A percentile compares a stretch with the other conserved stretches of the same genome.
Evolutionary conservation across 2,329 filamentous ascomycete genomes (phyloP).

Genomic region (Cercospora citrullina): DNA sequence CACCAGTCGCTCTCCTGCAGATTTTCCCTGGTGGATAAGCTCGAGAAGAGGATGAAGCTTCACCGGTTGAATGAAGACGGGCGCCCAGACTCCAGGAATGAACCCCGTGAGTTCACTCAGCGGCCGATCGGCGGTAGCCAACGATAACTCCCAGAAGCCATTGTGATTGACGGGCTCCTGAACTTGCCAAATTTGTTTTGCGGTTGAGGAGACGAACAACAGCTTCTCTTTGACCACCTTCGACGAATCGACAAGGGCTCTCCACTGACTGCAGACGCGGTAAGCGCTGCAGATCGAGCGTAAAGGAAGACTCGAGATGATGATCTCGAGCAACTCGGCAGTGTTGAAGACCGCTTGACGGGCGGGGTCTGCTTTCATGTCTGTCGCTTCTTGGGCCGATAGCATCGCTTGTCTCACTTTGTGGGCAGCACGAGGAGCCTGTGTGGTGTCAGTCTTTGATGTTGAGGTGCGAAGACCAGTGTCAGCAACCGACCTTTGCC

Average conservation of each 20-base stretch:
- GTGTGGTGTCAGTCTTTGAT: background rate
- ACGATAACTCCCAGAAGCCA: no score
- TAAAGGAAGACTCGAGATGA: background rate
- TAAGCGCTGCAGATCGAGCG: background rate
- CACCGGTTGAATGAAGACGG: no score
- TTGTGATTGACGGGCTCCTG: no score
- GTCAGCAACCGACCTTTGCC: background rate
- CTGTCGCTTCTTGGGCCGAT: background rate
- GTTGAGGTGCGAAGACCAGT: background rate
- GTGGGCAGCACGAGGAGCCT: background rate
- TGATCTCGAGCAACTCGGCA: background rate
- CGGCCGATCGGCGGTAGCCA: no score
- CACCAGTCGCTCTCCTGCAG: no score
- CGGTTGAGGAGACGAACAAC: no score
- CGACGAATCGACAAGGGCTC: background rate
- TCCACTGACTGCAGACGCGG: background rate
- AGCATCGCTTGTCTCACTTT: background rate
- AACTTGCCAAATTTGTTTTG: no score
- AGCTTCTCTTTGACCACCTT: background rate
- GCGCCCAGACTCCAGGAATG: no score
- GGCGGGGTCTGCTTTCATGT: background rate
- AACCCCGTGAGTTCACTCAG: no score
- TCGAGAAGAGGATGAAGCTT: no score
- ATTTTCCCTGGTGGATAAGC: no score
- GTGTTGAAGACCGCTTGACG: background rate